These are phyloP conservation scores for Vitis rupestris DNA, from an alignment of 164 flowering plant species.

Conservation along the genomic window DNA sequence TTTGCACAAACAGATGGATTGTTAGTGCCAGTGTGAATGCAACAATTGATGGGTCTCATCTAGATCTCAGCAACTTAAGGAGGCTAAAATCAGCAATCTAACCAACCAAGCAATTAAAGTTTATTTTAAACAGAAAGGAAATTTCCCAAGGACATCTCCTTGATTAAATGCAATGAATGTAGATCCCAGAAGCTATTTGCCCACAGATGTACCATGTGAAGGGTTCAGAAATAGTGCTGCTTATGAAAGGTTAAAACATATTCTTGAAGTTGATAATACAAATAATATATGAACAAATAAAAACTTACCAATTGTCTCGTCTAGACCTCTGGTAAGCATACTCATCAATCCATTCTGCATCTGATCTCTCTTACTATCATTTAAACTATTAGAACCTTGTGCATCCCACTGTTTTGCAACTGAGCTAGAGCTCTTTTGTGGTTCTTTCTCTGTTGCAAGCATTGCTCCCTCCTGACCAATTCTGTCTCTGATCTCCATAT, in stretches of 20 bases:
- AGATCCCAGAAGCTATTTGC: background rate
- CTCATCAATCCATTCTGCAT: constrained; percentile 24
- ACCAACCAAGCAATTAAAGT: too few relatives aligned
- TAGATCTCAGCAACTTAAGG: too few relatives aligned
- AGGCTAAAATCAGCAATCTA: too few relatives aligned
- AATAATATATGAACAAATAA: background rate
- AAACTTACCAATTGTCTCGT: constrained; percentile 47
- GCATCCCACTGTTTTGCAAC: constrained; percentile 13
- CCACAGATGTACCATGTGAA: background rate
- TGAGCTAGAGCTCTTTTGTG: constrained; percentile 9
- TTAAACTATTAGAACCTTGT: constrained; percentile 11
- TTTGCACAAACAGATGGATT: too few relatives aligned
- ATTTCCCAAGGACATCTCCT: background rate
- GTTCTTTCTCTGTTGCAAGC: constrained; percentile 28
- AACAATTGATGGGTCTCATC: too few relatives aligned
- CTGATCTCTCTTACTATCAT: constrained; percentile 14
- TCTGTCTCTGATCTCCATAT: constrained; percentile 30
- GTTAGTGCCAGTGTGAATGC: too few relatives aligned
- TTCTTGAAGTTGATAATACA: background rate
- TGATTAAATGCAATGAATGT: background rate
- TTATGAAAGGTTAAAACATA: background rate
- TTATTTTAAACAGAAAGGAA: too few relatives aligned
- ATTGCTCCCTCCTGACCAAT: constrained; percentile 23
- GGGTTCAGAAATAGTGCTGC: background rate
- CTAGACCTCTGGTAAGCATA: constrained; percentile 43